Conservation (phyloP, 371 early-diverging fungal species). For the Actinomortierella ambigua region DNA sequence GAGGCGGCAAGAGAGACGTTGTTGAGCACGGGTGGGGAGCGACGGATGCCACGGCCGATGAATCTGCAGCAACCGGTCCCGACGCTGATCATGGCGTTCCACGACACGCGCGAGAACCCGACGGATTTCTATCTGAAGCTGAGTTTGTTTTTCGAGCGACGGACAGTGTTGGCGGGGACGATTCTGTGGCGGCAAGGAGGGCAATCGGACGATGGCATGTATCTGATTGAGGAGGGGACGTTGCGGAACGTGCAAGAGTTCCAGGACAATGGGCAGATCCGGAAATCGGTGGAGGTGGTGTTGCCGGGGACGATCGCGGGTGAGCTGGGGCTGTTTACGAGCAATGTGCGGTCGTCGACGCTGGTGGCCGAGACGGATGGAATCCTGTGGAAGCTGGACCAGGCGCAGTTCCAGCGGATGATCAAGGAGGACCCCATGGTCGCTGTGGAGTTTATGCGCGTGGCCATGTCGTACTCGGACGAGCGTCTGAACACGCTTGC, state of each 20-base stretch:
- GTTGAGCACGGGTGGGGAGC: conserved; percentile 24
- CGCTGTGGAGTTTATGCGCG: conserved; percentile 45
- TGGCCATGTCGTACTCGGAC: conserved; percentile 44
- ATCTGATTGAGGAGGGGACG: conserved; percentile 80
- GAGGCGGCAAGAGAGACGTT: conserved; percentile 45
- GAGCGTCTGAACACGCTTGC: conserved; percentile 41
- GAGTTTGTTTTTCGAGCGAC: conserved; percentile 67
- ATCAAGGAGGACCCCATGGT: conserved; percentile 44
- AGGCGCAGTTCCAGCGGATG: conserved; percentile 63
- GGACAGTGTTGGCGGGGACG: conserved; percentile 53
- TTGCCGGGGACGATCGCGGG: conserved; percentile 83
- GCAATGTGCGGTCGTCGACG: conserved; percentile 59
- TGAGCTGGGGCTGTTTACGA: conserved; percentile 72
- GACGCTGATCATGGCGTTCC: conserved; percentile 70
- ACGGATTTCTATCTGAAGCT: conserved; percentile 62
- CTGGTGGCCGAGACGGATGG: conserved; percentile 68
- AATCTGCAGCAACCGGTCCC: conserved; percentile 55
- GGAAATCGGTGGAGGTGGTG: conserved; percentile 62
- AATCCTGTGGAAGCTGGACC: conserved; percentile 69
- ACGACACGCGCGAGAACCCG: conserved; percentile 51
- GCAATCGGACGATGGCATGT: conserved; percentile 63
- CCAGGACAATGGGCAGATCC: conserved; percentile 47
- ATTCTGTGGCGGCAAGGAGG: conserved; percentile 72
- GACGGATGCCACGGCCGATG: conserved; percentile 20
- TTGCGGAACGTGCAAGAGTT: conserved; percentile 63